Conservation (phyloP, 805 yeast genomes). For the Ogataea kodamae region DNA sequence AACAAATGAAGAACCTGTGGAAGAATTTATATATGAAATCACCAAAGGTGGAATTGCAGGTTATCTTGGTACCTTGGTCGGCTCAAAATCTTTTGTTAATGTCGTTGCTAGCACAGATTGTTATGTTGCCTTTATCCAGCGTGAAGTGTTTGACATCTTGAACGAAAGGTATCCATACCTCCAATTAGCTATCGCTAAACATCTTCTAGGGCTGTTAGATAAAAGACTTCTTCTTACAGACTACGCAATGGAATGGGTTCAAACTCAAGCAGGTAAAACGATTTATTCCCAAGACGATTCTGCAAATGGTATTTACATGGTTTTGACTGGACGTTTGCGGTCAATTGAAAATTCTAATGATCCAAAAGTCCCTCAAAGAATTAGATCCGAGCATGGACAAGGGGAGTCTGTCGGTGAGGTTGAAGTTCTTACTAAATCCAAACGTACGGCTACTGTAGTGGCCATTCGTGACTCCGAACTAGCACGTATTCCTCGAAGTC, state of each 20-base stretch:
- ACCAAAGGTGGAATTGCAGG: conserved; percentile 84
- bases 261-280: conserved; percentile 78
- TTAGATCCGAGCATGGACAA: conserved; percentile 78
- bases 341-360: conserved; percentile 40
- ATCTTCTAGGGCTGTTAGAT: conserved; percentile 64
- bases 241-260: conserved; percentile 94
- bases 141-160: conserved; percentile 56
- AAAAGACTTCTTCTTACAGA: conserved; percentile 70
- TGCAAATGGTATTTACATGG: conserved; percentile 89
- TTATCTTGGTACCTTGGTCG: conserved; percentile 74
- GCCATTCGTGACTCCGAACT: conserved; percentile 93
- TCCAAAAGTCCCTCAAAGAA: conserved; percentile 11
- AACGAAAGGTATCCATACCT: conserved; percentile 75
- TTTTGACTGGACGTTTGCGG: conserved; percentile 82
- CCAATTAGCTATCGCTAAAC: conserved; percentile 73
- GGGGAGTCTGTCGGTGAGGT: conserved; percentile 95
- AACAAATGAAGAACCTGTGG: conserved; percentile 22
- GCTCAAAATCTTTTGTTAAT: conserved; percentile 73
- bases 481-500: conserved; percentile 85
- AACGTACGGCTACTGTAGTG: conserved; percentile 63
- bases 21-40: conserved; percentile 52
- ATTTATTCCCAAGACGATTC: conserved; percentile 77
- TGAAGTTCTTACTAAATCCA: conserved; percentile 81
- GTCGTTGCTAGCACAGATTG: conserved; percentile 58
- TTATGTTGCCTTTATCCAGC: conserved; percentile 71